Evolutionary conservation across 1,139 yeast genomes (phyloP), one percentile per base, ranked within the genome.

Genomic region (Suhomyces maxii): DNA sequence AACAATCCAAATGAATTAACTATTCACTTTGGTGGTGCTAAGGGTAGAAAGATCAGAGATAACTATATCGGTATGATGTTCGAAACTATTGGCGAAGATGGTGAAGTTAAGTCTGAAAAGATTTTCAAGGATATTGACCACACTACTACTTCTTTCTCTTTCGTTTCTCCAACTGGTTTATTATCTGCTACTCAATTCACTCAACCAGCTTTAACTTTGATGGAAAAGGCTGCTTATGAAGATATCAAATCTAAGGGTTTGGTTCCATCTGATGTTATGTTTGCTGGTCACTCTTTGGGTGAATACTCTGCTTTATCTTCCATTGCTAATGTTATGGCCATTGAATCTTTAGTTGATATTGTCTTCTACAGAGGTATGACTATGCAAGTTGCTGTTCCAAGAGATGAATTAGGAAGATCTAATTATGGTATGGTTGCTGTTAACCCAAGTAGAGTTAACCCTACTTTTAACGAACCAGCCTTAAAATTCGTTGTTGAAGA

Each of bases 351-450:
- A 60, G 99, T 93, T 48, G 99, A 93, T 69, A 97, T 93, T 68
- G 99, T 93, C 40, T 93, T 93, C 81, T 95, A 93, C 81, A 85
- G 99, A 79, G 99, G 99, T 81, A 93, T 93, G 99, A 93, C 99
- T 41, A 93, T 93, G 99, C 99, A 93, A 79, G 99, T 93, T 55
- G 99, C 99, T 40, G 99, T 93, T 56, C 98, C 98, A 64, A 85
- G 99, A 75, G 99, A 93, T 71, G 81, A 84, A 49, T 67, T 73
- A 44, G 99, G 99, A 43, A 86, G 99, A 75, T 93, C 99, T 51
- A 93, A 95, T 77, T 93, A 93, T 64, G 98, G 99, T 78, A 93
- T 93, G 99, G 83, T 90, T 77, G 99, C 99, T 44, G 93, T 93
- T 50, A 93, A 95, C 75, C 99, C 99, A 63, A 81, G 95, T 49